Evolutionary conservation across 2,329 filamentous ascomycete genomes (phyloP), one percentile per base, ranked within the genome.

Genomic region (Fusarium scirpi): DNA sequence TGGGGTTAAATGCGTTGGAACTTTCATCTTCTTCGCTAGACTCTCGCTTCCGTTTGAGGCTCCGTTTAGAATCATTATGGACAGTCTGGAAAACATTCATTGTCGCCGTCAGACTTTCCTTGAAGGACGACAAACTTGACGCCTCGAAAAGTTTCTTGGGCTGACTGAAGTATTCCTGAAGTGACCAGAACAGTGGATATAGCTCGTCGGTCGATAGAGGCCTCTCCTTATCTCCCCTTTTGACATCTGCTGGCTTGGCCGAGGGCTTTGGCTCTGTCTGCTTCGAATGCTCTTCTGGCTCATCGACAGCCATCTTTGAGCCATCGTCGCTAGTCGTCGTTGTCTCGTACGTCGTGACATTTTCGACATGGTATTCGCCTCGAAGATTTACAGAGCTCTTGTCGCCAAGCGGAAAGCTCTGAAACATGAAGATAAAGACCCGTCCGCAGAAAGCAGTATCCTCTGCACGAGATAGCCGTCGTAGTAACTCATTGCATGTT

Each of bases 371-470:
- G 73, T 96, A 99, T 82, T 98, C 95, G 73, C 96, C 96, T 54
- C 96, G 89, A 41, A 98, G 85, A 77, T 99, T 99, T 52, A 99
- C 96, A 1, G 96, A 98, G 78, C 96, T 98, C 78, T 95, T 96
- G 80, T 99, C 97, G 32, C 95, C 95, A 0, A 99, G 85, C 2
- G 96, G 96, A 76, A 99, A 98, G 79, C 94, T 97, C 79, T 99
- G 96, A 80, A 98, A 99, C 78, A 99, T 89, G 80, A 98, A 99
- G 70, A 99, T 98, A 80, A 98, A 98, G 27, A 99, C 96, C 41
- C 96, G 89, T 18, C 96, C 96, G 77, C 96, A 99, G 78, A 99
- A 99, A 1, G 97, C 94, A 0, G 96, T 97, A 80, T 99, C 96
- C 79, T 98, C 94, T 6, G 96, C 95, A 60, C 96, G 89, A n/a